Conservation (phyloP, 1,139 yeast species). For the Diutina mesorugosa region DNA sequence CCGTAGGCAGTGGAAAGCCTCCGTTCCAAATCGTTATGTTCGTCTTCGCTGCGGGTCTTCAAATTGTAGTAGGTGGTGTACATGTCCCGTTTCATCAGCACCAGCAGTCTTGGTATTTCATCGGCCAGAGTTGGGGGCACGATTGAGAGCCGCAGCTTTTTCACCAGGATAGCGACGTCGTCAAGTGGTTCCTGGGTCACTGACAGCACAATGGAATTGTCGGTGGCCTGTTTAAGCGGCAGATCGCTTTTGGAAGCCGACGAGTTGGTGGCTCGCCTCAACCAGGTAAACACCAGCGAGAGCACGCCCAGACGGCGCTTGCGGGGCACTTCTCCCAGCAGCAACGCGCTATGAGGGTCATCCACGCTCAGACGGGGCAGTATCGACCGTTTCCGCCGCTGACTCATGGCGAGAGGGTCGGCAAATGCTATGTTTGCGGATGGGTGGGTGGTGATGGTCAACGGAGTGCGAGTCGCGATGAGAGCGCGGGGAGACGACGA, state of each 20-base stretch:
- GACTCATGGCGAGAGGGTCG: background rate
- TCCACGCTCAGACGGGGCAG: background rate
- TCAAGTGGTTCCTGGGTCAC: background rate
- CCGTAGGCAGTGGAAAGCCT: background rate
- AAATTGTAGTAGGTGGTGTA: background rate
- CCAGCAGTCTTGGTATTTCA: background rate
- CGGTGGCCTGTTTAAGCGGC: background rate
- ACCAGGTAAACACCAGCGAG: background rate
- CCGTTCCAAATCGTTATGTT: background rate
- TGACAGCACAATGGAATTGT: background rate
- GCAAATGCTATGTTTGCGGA: background rate
- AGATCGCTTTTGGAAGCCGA: background rate
- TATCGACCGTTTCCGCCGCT: background rate
- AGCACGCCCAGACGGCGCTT: background rate
- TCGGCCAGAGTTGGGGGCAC: background rate
- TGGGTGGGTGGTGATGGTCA: background rate
- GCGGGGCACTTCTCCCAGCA: background rate
- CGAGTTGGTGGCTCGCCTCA: background rate
- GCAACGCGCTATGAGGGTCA: background rate
- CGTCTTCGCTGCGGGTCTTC: background rate
- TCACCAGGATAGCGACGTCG: background rate
- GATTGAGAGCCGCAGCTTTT: slow-evolving; percentile 6
- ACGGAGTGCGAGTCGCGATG: background rate
- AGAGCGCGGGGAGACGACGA: background rate
- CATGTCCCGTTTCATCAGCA: background rate